Percentiles rank a stretch among this genome's conserved stretches.
Conservation (phyloP, 169 alveolate genomes). For the Plasmodium relictum region DNA sequence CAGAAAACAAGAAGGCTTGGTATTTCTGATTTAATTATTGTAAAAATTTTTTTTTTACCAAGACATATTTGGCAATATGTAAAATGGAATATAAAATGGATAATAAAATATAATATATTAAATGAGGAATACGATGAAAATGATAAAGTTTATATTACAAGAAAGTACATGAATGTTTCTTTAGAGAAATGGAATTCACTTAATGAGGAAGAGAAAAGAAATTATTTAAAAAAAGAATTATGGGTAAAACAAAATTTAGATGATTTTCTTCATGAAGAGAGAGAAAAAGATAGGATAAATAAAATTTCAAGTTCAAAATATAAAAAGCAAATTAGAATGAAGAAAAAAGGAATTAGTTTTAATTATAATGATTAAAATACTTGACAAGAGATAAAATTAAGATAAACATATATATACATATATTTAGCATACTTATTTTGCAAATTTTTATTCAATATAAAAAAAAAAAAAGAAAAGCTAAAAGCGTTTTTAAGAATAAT, state of each 20-base stretch:
- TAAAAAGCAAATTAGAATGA: conserved; percentile 65
- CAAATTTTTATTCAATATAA: no score
- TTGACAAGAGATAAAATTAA: no score
- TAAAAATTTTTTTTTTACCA: conserved; percentile 18
- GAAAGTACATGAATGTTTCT: conserved; percentile 41
- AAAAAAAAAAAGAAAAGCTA: no score
- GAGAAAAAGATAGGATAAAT: conserved; percentile 42
- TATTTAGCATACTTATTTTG: no score
- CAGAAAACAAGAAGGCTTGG: neutral
- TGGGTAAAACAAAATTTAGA: conserved; percentile 51
- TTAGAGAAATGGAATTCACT: conserved; percentile 34
- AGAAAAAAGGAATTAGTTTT: conserved; percentile 59
- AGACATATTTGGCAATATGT: conserved; percentile 21
- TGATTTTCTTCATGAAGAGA: conserved; percentile 36
- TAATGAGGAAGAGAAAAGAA: conserved; percentile 31
- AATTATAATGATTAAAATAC: conserved; percentile 41
- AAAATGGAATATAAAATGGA: conserved; percentile 52
- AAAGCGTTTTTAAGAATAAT: neutral
- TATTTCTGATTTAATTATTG: conserved; percentile 18
- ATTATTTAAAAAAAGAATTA: conserved; percentile 31
- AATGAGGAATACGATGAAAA: conserved; percentile 55
- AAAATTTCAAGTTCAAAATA: conserved; percentile 71
- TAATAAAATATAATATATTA: conserved; percentile 51
- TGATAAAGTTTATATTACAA: conserved; percentile 64
- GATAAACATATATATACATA: no score